Evolutionary conservation across 1,284 basidiomycete genomes (phyloP), one percentile per base, ranked within the genome.

Genomic region (Dichomitus squalens): DNA sequence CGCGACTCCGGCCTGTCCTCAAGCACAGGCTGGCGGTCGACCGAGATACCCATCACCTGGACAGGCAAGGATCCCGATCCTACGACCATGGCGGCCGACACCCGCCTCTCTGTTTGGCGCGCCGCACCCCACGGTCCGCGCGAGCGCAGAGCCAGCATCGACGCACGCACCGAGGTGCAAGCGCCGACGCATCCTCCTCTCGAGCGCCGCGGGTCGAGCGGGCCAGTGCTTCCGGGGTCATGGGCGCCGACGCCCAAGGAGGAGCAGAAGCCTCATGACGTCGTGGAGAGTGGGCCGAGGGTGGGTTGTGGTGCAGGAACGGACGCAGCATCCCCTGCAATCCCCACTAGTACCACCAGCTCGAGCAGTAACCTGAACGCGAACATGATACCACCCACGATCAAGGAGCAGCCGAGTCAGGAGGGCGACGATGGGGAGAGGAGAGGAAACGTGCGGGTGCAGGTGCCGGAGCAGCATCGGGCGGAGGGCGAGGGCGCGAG

Each of bases 1-100:
- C 71, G 75, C 36, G 74, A 75, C 55, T 75, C 75, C 23, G 69
- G 72, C n/a, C 68, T 71, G 46, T 71, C 72, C 23, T 70, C 69
- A 4, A 65, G 61, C 55, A 70, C 70, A 5, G 68, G 64, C 11
- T 60, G 63, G 56, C 66, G 66, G 49, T 70, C 69, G 9, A 64
- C 59, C 35, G 73, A 75, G 18, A 60, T 73, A 16, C 72, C 73
- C n/a, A 70, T 73, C 40, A 60, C 64, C 18, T 76, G 72, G 73
- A 68, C 68, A 2, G 71, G 71, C 34, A 57, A 63, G 49, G 68
- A 66, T 20, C 63, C 66, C 9, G 70, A 70, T 46, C 60, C 57
- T 4, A 18, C 23, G 21, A 31, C 25, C 27, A 60, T 35, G 52
- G 51, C 46, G 49, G 5, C 29, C 9, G 64, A 67, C 23, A 38